Percentiles rank a stretch among this genome's conserved stretches.
These are phyloP conservation scores for Mycena rebaudengoi DNA, from an alignment of 768 basidiomycete genomes.

Conservation along the genomic window DNA sequence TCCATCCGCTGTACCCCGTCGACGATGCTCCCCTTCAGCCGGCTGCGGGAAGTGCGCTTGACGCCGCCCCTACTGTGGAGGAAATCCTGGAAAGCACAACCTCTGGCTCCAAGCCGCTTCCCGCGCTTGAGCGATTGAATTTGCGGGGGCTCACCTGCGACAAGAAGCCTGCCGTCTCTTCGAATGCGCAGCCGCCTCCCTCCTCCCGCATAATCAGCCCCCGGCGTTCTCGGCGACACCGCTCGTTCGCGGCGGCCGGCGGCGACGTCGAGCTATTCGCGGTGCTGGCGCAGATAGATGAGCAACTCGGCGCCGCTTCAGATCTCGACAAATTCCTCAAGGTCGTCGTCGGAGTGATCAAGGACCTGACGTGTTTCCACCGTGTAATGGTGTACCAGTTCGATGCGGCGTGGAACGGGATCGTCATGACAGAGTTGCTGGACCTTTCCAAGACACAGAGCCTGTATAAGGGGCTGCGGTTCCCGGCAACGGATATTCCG, in stretches of 20 bases:
- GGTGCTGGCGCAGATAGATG: constrained; percentile 81
- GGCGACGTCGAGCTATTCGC: constrained; percentile 86
- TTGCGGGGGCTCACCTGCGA: constrained; percentile 57
- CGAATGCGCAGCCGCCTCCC: neutral
- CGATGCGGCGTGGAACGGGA: constrained; percentile 81
- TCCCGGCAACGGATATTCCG: constrained; percentile 75
- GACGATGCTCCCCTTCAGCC: too few species aligned
- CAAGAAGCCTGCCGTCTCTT: too few species aligned
- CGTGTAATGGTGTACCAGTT: constrained; percentile 86
- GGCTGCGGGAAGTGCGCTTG: too few species aligned
- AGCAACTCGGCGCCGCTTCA: constrained; percentile 73
- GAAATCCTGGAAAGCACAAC: constrained; percentile 78
- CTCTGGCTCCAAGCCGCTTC: constrained; percentile 69
- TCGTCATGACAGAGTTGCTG: constrained; percentile 80
- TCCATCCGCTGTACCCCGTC: constrained; percentile 76
- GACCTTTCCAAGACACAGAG: constrained; percentile 81
- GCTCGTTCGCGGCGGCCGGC: constrained; percentile 37
- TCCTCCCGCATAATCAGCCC: constrained; percentile 13
- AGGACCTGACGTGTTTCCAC: constrained; percentile 85
- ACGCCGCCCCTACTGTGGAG: too few species aligned
- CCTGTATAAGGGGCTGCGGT: constrained; percentile 75
- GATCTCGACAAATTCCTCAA: constrained; percentile 77
- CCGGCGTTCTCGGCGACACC: constrained; percentile 28
- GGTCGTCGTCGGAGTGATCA: constrained; percentile 73
- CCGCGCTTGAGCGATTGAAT: constrained; percentile 75